Evolutionary conservation across 148 eudicot genomes (phyloP).

Genomic region (Cornus suecica): DNA sequence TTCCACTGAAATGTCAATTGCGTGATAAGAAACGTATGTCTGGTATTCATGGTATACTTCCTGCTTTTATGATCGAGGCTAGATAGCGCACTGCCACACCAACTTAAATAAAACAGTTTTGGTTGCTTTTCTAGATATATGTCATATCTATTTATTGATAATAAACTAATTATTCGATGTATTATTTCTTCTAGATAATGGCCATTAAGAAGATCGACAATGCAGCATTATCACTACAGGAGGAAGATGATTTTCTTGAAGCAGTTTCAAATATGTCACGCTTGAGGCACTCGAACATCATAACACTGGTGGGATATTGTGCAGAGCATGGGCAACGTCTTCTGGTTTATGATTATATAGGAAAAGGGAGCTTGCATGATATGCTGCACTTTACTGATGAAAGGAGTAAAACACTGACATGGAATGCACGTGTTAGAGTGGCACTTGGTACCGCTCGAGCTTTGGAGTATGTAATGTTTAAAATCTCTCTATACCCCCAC

Average conservation of each 20-base stretch:
- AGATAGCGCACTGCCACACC: neutral
- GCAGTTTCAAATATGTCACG: conserved; percentile 82
- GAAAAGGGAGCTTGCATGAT: conserved; percentile 87
- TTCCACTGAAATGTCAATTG: conserved; percentile 1
- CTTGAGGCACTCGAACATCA: conserved; percentile 76
- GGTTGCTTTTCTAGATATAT: neutral
- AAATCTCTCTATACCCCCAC: neutral
- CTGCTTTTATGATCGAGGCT: neutral
- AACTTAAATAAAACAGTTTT: neutral
- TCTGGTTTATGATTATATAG: conserved; percentile 66
- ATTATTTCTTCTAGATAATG: conserved; percentile 45
- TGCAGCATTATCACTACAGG: conserved; percentile 82
- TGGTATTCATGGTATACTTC: neutral
- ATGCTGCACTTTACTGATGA: conserved; percentile 87
- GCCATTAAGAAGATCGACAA: conserved; percentile 92
- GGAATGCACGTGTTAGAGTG: conserved; percentile 95
- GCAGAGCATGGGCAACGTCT: conserved; percentile 79
- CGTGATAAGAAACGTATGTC: neutral
- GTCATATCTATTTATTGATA: neutral
- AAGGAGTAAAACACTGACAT: conserved; percentile 65
- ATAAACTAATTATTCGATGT: conserved; percentile 1
- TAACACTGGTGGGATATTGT: conserved; percentile 69
- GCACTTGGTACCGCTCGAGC: conserved; percentile 99
- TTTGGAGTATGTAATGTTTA: conserved; percentile 58
- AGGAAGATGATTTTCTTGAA: conserved; percentile 84